phyloP scores from a whole-genome alignment of 225 moss, liverwort and hornwort genomes.

The Neckera pumila region DNA sequence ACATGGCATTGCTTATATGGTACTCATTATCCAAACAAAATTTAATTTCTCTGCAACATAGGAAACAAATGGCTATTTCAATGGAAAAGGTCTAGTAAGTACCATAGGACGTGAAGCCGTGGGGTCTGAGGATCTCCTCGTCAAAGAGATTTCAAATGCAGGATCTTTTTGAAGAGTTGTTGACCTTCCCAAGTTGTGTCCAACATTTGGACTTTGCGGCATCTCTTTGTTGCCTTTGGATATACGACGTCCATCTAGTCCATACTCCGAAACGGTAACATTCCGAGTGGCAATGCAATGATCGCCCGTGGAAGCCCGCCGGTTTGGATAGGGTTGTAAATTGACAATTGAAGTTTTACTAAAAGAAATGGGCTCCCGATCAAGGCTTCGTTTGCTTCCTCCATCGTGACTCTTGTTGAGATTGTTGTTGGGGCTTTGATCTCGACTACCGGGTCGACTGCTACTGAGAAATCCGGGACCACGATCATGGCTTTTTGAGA shows the following conservation, averaged over 20 bases:
- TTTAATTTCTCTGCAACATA: not conserved
- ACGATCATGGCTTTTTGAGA: constrained; percentile 29
- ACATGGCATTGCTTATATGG: not conserved
- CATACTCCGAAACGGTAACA: constrained; percentile 30
- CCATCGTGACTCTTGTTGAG: constrained; percentile 11
- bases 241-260: constrained; percentile 31
- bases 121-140: constrained; percentile 19
- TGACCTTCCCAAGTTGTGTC: constrained; percentile 12
- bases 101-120: constrained; percentile 8
- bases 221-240: constrained; percentile 27
- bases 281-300: not conserved
- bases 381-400: not conserved
- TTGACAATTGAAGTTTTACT: not conserved
- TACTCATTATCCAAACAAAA: not conserved
- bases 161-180: constrained; percentile 39
- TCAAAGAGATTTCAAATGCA: constrained; percentile 14
- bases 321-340: not conserved
- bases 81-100: not conserved
- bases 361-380: not conserved
- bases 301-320: constrained; percentile 21
- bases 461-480: constrained; percentile 12
- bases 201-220: constrained; percentile 1
- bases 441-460: constrained; percentile 3
- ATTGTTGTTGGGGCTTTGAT: not conserved
- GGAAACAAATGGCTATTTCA: not conserved